Base-by-base conservation (phyloP, 129 eudicot genomes). In the Flaveria brownii region DNA sequence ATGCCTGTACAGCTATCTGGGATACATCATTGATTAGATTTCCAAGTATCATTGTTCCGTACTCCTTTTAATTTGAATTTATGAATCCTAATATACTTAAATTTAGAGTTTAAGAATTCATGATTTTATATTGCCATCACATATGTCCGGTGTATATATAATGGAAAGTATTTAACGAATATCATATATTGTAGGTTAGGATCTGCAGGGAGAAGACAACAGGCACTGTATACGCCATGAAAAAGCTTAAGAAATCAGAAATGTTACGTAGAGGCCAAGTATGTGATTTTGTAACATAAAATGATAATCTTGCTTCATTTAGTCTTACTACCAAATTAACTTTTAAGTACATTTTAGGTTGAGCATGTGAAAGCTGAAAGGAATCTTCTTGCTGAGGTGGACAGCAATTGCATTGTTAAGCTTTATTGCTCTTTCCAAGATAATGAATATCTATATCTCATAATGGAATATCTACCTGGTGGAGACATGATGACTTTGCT, bases 211-310 rank as follows among this genome's bases (percentile, higher is more conserved):
- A 94, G 84, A 94, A 91, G 87, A 86, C 93, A 68, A 87, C 96
- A 50, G 96, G 89, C 67, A 74, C 75, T 65, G 98, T 94, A 52
- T 94, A 91, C 71, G 98, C 98, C 18, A 94, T 94, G 98, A 94
- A 94, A 84, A 94, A 94, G 90, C 96, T 94, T 63, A 91, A 86
- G 87, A 94, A 94, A 80, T 89, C 97, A 8, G 97, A 94, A 84
- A 94, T 94, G 98, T 91, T 94, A 79, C 93, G 97, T 66, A 88
- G 98, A 81, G 98, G 98, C 68, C 98, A 94, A 88, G 98, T 94
- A 80, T 59, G 74, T 65, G 56, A 76, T 57, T 42, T 78, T 72
- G 39, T 73, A 49, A 56, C 43, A 28, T 28, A 42, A 28, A 26
- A 62, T 62, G 68, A 28, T 28, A 62, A 17, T 50, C 73, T 61